phyloP scores from a whole-genome alignment of 768 basidiomycete species.

The Gyrodon lividus region DNA sequence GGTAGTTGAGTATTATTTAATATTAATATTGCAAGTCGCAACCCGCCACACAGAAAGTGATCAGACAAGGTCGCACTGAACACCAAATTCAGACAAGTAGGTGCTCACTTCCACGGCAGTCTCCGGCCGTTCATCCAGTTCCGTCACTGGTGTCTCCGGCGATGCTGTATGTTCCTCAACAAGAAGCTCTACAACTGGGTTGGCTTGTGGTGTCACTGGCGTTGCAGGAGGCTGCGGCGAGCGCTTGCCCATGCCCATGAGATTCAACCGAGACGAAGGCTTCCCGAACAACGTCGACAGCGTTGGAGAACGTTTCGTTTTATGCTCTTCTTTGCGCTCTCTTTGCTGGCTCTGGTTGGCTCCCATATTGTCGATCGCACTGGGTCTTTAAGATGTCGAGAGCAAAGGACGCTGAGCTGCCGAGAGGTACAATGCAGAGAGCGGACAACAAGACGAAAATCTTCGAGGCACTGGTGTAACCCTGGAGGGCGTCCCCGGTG shows the following conservation, averaged over 20 bases:
- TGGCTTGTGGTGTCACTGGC: constrained; percentile 24
- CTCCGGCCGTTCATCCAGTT: constrained; percentile 29
- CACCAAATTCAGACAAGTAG: constrained; percentile 5
- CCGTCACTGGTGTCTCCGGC: constrained; percentile 18
- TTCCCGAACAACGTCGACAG: constrained; percentile 26
- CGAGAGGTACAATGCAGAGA: background rate
- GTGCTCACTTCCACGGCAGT: constrained; percentile 16
- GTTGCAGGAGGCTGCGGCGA: constrained; percentile 31
- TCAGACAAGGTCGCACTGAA: constrained; percentile 7
- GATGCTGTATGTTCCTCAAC: constrained; percentile 22
- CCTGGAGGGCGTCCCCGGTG: constrained; percentile 10
- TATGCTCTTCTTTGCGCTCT: constrained; percentile 22
- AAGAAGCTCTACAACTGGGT: constrained; percentile 5
- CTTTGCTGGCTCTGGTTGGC: constrained; percentile 26
- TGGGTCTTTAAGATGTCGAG: background rate
- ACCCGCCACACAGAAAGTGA: background rate
- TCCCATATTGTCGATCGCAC: constrained; percentile 20
- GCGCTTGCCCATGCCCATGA: constrained; percentile 27
- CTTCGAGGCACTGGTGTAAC: constrained; percentile 10
- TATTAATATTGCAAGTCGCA: constrained; percentile 11
- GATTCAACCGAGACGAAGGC: constrained; percentile 26
- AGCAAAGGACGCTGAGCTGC: background rate
- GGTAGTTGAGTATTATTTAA: constrained; percentile 3
- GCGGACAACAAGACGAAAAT: background rate
- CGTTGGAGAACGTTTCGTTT: constrained; percentile 23